Percentiles rank a stretch among this genome's conserved stretches.
phyloP scores from a whole-genome alignment of 2,329 filamentous ascomycete genomes.

The Hirsutella minnesotensis region DNA sequence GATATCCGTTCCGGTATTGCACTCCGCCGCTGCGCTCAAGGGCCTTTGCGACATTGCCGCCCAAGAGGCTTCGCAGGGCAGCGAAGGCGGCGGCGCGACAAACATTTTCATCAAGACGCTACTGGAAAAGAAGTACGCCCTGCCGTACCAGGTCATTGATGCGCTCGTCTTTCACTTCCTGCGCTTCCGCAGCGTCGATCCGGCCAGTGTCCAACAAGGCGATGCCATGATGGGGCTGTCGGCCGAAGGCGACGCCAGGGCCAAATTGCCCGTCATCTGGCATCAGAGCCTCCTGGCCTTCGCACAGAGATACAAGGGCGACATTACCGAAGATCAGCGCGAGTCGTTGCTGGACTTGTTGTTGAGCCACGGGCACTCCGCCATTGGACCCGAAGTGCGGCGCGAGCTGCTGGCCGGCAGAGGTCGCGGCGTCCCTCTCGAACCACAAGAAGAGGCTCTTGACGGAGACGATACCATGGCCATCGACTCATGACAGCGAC shows the following conservation, averaged over 20 bases:
- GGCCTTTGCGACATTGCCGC: constrained; percentile 89
- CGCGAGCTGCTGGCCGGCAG: constrained; percentile 80
- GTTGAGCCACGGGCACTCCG: constrained; percentile 70
- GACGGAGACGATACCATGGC: constrained; percentile 91
- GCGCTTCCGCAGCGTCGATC: constrained; percentile 65
- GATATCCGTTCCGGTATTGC: constrained; percentile 79
- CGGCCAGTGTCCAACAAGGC: constrained; percentile 35
- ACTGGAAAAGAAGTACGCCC: constrained; percentile 91
- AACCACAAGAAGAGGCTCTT: constrained; percentile 40
- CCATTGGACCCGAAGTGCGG: constrained; percentile 83
- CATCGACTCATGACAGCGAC: constrained; percentile 34
- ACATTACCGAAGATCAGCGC: constrained; percentile 89
- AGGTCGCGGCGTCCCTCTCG: constrained; percentile 61
- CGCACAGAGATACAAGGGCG: constrained; percentile 87
- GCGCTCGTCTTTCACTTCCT: constrained; percentile 94
- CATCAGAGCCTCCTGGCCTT: constrained; percentile 90
- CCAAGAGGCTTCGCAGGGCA: constrained; percentile 71
- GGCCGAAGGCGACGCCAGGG: constrained; percentile 36
- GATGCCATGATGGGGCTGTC: constrained; percentile 41
- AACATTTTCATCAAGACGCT: constrained; percentile 92
- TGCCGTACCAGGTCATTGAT: constrained; percentile 91
- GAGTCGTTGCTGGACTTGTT: constrained; percentile 84
- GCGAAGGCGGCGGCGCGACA: constrained; percentile 79
- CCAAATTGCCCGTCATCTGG: constrained; percentile 83
- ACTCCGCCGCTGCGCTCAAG: constrained; percentile 85